A percentile compares a stretch with the other conserved stretches of the same genome.
Evolutionary conservation across 1,139 yeast genomes (phyloP).

Genomic region (Lodderomyces margitis): DNA sequence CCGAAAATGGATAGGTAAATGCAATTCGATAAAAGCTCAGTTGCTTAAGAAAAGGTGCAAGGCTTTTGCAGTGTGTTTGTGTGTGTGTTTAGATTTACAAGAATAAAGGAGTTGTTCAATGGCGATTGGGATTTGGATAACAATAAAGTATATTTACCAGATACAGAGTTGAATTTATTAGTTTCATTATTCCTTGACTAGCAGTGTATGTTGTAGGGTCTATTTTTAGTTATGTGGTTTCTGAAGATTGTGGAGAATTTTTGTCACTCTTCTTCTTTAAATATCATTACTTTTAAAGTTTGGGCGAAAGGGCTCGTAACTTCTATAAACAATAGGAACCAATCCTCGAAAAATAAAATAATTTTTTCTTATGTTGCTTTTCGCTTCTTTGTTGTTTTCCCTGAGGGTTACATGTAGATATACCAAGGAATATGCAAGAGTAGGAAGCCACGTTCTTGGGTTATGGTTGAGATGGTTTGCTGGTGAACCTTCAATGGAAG

Average conservation of each 20-base stretch:
- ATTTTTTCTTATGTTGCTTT: background rate
- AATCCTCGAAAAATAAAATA: background rate
- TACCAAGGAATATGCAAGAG: no score
- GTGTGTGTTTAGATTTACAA: no score
- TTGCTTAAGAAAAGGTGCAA: no score
- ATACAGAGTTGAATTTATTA: background rate
- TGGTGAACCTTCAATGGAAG: no score
- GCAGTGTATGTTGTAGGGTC: background rate
- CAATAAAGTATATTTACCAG: no score
- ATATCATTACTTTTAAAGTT: no score
- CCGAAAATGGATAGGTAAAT: background rate
- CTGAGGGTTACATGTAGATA: no score
- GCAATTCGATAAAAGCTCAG: no score
- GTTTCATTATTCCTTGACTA: background rate
- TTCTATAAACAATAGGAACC: background rate
- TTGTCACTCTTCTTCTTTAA: background rate
- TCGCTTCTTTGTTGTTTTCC: background rate
- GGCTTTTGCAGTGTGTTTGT: no score
- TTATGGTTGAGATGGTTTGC: no score
- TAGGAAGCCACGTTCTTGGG: background rate
- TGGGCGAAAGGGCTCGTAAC: background rate
- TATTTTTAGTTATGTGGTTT: no score
- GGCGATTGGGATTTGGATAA: background rate
- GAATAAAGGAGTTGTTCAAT: no score
- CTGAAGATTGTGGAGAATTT: background rate